These are phyloP conservation scores for Mycena chlorophos DNA, from an alignment of 768 basidiomycete genomes.

Conservation along the genomic window DNA sequence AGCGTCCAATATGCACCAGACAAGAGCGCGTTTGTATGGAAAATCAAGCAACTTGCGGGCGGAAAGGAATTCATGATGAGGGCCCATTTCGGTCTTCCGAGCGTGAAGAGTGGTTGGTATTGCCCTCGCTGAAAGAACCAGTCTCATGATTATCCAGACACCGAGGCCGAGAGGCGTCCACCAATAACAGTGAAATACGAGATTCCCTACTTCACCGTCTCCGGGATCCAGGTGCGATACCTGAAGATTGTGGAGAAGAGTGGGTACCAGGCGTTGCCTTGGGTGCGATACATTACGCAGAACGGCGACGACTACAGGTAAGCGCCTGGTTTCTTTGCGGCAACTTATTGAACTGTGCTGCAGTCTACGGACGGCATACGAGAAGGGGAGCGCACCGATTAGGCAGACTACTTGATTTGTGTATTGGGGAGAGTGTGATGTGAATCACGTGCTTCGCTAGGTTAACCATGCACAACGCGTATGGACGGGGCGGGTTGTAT, in stretches of 20 bases:
- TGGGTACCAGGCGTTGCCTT: slow-evolving; percentile 93
- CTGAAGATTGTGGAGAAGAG: slow-evolving; percentile 99
- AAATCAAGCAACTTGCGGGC: slow-evolving; percentile 96
- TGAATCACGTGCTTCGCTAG: not conserved
- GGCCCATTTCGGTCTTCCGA: slow-evolving; percentile 95
- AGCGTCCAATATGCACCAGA: slow-evolving; percentile 97
- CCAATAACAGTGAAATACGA: slow-evolving; percentile 98
- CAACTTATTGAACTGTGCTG: not conserved
- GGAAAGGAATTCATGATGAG: slow-evolving; percentile 97
- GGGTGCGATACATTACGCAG: slow-evolving; percentile 94
- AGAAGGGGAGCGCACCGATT: slow-evolving; percentile 71
- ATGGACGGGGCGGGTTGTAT: slow-evolving; percentile 57
- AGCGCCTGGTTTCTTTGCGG: slow-evolving; percentile 2
- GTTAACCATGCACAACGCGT: slow-evolving; percentile 57
- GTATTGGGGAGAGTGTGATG: not conserved
- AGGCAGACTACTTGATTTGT: slow-evolving; percentile 33
- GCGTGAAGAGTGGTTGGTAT: slow-evolving; percentile 83
- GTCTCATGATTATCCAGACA: slow-evolving; percentile 38
- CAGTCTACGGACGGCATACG: slow-evolving; percentile 72
- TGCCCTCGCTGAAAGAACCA: not conserved
- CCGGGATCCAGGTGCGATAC: slow-evolving; percentile 96
- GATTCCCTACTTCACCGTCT: slow-evolving; percentile 98
- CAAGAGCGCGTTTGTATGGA: slow-evolving; percentile 98
- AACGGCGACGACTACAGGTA: slow-evolving; percentile 92
- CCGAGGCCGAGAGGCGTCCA: slow-evolving; percentile 84